A percentile compares a stretch with the other conserved stretches of the same genome.
phyloP scores from a whole-genome alignment of 371 early-diverging fungal species.

The Entomophthora muscae region DNA sequence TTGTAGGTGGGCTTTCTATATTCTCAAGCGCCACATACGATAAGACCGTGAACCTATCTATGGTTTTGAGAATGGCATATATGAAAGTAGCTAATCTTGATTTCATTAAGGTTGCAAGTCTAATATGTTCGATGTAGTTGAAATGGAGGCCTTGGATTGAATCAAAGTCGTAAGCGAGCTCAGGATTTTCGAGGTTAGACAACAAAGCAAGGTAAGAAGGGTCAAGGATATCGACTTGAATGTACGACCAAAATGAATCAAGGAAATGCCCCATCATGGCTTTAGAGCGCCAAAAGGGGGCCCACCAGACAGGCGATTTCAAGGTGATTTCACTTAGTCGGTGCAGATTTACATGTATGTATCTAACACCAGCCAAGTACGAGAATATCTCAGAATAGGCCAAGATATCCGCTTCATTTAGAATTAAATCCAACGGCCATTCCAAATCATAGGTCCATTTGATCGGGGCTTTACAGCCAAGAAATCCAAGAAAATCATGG shows the following conservation, averaged over 20 bases:
- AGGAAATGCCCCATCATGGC: background rate
- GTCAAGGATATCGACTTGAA: background rate
- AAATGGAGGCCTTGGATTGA: background rate
- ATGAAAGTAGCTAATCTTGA: background rate
- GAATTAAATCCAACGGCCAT: background rate
- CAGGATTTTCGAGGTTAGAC: background rate
- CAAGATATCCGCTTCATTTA: background rate
- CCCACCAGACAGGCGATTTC: background rate
- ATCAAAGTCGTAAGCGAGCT: background rate
- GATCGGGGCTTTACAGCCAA: background rate
- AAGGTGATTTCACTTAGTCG: background rate
- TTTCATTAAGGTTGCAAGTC: background rate
- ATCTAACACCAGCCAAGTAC: background rate
- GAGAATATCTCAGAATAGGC: background rate
- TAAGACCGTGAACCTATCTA: background rate
- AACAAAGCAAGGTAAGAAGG: background rate
- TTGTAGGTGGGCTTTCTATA: background rate
- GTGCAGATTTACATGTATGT: background rate
- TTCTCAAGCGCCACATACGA: background rate
- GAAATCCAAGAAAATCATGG: background rate
- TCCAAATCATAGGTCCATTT: background rate
- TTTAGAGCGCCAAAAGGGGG: background rate
- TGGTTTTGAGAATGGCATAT: background rate
- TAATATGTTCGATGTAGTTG: background rate
- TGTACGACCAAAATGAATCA: background rate